phyloP scores from a whole-genome alignment of 352 stramenopile species.

The Salisapilia sapeloensis region DNA sequence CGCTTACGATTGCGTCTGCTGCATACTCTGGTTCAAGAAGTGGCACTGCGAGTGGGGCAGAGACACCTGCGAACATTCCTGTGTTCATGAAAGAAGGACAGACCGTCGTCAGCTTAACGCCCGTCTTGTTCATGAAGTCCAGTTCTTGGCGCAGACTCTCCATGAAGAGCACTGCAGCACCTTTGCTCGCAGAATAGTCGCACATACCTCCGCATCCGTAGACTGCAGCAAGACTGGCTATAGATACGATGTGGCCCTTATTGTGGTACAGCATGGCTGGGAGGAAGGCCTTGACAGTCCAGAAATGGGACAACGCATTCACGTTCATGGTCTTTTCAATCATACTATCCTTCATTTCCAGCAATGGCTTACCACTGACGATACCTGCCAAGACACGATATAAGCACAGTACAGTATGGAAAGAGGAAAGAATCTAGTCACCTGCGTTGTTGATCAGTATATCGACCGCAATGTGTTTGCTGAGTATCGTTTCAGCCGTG shows the following conservation, averaged over 20 bases:
- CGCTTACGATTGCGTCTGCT: constrained; percentile 20
- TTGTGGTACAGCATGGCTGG: constrained; percentile 18
- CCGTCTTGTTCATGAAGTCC: constrained; percentile 12
- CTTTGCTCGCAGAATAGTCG: constrained; percentile 39
- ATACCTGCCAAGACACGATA: too few relatives aligned
- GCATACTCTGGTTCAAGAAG: constrained; percentile 28
- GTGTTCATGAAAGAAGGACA: constrained; percentile 44
- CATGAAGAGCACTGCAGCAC: constrained; percentile 20
- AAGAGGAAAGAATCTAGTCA: too few relatives aligned
- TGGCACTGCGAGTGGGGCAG: constrained; percentile 11
- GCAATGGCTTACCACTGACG: constrained; percentile 16
- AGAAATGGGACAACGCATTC: constrained; percentile 30
- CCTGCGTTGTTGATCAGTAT: constrained; percentile 35
- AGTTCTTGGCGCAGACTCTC: constrained; percentile 28
- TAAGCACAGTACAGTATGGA: too few relatives aligned
- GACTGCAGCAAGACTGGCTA: constrained; percentile 23
- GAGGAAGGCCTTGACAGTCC: constrained; percentile 27
- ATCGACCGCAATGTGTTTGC: constrained; percentile 13
- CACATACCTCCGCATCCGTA: constrained; percentile 25
- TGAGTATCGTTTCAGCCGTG: constrained; percentile 6
- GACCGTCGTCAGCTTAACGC: constrained; percentile 29
- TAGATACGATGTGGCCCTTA: constrained; percentile 26
- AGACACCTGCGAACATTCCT: constrained; percentile 46
- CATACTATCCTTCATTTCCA: constrained; percentile 18
- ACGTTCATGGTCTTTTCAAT: constrained; percentile 28